phyloP scores from a whole-genome alignment of 2,329 filamentous ascomycete species.

The Exophiala calicioides region DNA sequence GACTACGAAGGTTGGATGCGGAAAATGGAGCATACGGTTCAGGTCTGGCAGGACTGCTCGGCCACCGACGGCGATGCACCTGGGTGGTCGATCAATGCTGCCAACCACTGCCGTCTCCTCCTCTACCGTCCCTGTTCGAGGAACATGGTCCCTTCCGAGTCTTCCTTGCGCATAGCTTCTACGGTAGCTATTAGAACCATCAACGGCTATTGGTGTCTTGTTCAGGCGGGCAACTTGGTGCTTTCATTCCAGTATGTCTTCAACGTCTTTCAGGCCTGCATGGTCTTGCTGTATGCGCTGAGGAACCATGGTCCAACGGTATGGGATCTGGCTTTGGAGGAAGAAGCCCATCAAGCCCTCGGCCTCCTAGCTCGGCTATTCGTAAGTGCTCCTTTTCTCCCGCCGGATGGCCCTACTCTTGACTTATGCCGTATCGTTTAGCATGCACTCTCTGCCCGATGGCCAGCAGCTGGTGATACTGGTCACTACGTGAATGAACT shows the following conservation, averaged over 20 bases:
- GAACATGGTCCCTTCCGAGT: background rate
- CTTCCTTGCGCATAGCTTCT: background rate
- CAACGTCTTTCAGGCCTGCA: background rate
- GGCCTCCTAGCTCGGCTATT: background rate
- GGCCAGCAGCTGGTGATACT: background rate
- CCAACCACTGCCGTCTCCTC: constrained; percentile 29
- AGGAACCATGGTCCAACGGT: background rate
- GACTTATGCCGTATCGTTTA: background rate
- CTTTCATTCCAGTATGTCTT: background rate
- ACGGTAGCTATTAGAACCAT: background rate
- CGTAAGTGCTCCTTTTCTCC: background rate
- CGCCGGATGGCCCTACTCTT: background rate
- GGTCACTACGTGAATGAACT: background rate
- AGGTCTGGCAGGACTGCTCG: background rate
- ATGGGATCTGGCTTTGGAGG: background rate
- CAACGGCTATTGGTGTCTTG: background rate
- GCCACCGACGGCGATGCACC: background rate
- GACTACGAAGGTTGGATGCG: background rate
- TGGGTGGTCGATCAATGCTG: background rate
- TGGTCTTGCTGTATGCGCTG: background rate
- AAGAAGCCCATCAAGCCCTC: background rate
- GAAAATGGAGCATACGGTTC: background rate
- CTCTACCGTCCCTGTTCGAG: background rate
- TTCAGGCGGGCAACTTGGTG: background rate
- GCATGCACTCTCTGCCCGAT: background rate